Evolutionary conservation across 2,329 filamentous ascomycete species (phyloP).

Genomic region (Coleophoma crateriformis): DNA sequence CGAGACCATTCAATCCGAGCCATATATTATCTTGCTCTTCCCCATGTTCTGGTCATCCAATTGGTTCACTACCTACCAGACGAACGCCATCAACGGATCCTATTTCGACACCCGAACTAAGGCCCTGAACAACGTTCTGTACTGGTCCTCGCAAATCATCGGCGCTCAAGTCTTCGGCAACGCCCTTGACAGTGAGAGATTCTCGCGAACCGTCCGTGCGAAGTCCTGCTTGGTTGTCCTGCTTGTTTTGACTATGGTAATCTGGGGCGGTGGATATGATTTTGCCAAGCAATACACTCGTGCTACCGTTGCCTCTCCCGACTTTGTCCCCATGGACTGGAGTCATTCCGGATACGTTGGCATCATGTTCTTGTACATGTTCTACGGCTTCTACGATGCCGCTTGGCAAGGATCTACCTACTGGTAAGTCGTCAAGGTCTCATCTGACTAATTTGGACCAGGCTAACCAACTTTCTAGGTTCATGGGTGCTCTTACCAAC

Average conservation of each 20-base stretch:
- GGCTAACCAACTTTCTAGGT: conserved; percentile 42
- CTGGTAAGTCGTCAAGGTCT: conserved; percentile 50
- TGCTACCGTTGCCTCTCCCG: conserved; percentile 16
- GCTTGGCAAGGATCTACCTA: conserved; percentile 88
- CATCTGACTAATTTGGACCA: neutral
- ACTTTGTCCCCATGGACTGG: conserved; percentile 50
- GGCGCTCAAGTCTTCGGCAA: conserved; percentile 71
- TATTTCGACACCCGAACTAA: conserved; percentile 71
- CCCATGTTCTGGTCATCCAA: conserved; percentile 79
- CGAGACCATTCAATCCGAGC: conserved; percentile 65
- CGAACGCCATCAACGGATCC: conserved; percentile 66
- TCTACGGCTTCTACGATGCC: conserved; percentile 86
- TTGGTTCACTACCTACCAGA: conserved; percentile 77
- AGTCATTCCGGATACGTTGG: conserved; percentile 61
- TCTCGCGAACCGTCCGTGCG: conserved; percentile 64
- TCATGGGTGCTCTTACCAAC: conserved; percentile 91
- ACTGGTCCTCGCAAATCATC: conserved; percentile 74
- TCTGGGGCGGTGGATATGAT: conserved; percentile 80
- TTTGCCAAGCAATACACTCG: conserved; percentile 64
- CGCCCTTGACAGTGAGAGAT: conserved; percentile 53
- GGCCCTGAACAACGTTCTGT: conserved; percentile 73
- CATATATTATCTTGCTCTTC: conserved; percentile 70
- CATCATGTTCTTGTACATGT: conserved; percentile 84
- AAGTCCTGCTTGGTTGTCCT: conserved; percentile 57
- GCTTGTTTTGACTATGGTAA: conserved; percentile 64